Percentiles rank a stretch among this genome's conserved stretches.
phyloP scores from a whole-genome alignment of 768 basidiomycete species.

The Artomyces pyxidatus region DNA sequence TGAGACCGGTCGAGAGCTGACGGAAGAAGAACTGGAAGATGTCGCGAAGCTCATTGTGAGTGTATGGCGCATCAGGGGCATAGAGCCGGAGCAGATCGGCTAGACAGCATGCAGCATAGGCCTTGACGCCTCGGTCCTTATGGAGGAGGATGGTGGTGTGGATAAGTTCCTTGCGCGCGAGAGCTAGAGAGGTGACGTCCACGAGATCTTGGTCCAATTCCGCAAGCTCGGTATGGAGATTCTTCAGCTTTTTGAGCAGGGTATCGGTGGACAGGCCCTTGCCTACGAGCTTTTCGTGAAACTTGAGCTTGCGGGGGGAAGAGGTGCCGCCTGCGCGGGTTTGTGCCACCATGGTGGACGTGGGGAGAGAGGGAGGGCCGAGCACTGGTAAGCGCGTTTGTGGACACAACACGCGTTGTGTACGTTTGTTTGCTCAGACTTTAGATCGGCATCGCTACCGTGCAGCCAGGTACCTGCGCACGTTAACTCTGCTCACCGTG shows the following conservation, averaged over 20 bases:
- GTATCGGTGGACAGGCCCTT: slow-evolving; percentile 75
- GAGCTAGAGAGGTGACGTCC: slow-evolving; percentile 62
- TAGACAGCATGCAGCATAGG: slow-evolving; percentile 88
- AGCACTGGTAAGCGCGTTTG: too few species aligned
- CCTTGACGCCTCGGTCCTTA: slow-evolving; percentile 94
- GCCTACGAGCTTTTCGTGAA: slow-evolving; percentile 74
- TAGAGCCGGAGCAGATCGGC: slow-evolving; percentile 90
- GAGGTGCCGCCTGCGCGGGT: slow-evolving; percentile 51
- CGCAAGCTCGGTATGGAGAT: slow-evolving; percentile 68
- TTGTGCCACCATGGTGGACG: slow-evolving; percentile 58
- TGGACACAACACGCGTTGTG: neutral
- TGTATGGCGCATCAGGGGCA: slow-evolving; percentile 96
- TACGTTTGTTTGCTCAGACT: neutral
- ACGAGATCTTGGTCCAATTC: slow-evolving; percentile 83
- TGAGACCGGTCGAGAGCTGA: slow-evolving; percentile 71
- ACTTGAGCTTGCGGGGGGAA: slow-evolving; percentile 55
- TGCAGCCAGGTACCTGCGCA: neutral
- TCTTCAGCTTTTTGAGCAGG: slow-evolving; percentile 79
- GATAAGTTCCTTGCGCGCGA: slow-evolving; percentile 73
- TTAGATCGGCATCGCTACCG: too few species aligned
- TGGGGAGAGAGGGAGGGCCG: neutral
- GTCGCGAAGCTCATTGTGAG: slow-evolving; percentile 78
- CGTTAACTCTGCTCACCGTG: neutral
- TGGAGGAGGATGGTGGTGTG: slow-evolving; percentile 76
- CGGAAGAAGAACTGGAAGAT: slow-evolving; percentile 96